Evolutionary conservation across 2,329 filamentous ascomycete species (phyloP).

Genomic region (Neofusicoccum parvum): DNA sequence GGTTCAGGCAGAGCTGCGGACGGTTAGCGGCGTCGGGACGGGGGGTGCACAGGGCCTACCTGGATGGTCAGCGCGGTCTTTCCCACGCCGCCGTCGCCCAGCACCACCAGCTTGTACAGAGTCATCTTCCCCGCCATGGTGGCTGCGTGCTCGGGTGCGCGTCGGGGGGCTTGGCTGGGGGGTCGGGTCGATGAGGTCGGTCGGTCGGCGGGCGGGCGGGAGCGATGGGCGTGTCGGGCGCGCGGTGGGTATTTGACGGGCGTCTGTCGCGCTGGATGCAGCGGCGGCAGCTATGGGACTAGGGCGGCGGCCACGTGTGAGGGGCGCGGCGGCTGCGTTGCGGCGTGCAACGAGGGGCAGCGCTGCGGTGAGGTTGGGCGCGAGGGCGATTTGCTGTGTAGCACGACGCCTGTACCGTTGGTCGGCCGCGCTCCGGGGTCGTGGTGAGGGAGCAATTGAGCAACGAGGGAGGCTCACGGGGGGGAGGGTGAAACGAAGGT

Average conservation of each 20-base stretch:
- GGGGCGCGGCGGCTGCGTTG: conserved; percentile 6
- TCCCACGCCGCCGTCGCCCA: conserved; percentile 90
- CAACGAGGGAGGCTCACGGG: conserved; percentile 19
- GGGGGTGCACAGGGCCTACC: conserved; percentile 61
- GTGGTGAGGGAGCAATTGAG: conserved; percentile 10
- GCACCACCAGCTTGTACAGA: conserved; percentile 92
- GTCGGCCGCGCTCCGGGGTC: conserved; percentile 4
- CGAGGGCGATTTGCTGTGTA: conserved; percentile 15
- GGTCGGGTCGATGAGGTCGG: conserved; percentile 2
- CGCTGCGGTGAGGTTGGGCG: conserved; percentile 10
- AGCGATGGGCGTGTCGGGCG: conserved; percentile 6
- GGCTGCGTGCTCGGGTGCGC: conserved; percentile 15
- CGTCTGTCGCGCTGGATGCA: conserved; percentile 11
- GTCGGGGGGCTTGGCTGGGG: conserved; percentile 17
- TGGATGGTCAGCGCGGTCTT: conserved; percentile 93
- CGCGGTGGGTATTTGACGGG: conserved; percentile 13
- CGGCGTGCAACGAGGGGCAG: conserved; percentile 21
- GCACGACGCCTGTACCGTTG: conserved; percentile 10
- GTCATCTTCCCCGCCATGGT: conserved; percentile 92
- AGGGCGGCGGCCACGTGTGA: conserved; percentile 18
- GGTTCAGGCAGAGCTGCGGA: conserved; percentile 83
- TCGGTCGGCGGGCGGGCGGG: not conserved
- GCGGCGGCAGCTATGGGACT: conserved; percentile 17
- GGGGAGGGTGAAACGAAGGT: conserved; percentile 22
- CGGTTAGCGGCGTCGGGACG: not conserved